Base-by-base conservation (phyloP, 139 green algal genomes). In the Volvox africanus region DNA sequence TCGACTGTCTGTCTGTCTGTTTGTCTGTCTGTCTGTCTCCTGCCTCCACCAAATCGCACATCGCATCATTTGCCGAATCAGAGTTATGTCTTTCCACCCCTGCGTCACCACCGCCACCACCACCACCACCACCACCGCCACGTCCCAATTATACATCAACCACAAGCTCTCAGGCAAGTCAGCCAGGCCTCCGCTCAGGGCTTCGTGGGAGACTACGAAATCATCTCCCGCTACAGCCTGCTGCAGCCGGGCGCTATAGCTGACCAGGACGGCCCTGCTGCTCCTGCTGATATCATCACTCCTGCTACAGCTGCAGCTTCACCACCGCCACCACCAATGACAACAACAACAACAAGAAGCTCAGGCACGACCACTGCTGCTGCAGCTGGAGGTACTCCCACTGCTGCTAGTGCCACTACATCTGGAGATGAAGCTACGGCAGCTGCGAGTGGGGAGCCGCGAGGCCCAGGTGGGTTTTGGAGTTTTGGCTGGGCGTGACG, bases 151-250 rank as follows among this genome's bases (percentile, higher is more conserved):
- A 79, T 35, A 9, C 71, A 30, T n/a, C n/a, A n/a, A n/a, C n/a
- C n/a, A n/a, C n/a, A n/a, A n/a, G n/a, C 71, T 18, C 71, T 16
- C 82, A 80, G 88, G 36, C 92, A 94, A 55, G 71, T 94, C 61
- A 86, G 24, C 30, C 92, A 94, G 86, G 89, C 89, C 11, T 75
- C 86, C 2, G 37, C 85, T n/a, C 86, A 93, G 62, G 92, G 92
- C 24, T 80, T 26, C 35, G 92, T 94, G 0, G 37, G 67, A 0
- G 92, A 94, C 35, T 94, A 94, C 73, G 30, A 87, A 65, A 37
- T 67, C 35, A 87, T 90, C 12, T 65, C 61, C 2, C 28, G 55
- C 24, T 91, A 61, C 84, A 89, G 16, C 30, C 84, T 89, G 36
- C 1, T 69, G 17, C 21, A 61, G 36, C 30, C 67, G 61, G 30